A percentile compares a stretch with the other conserved stretches of the same genome.
phyloP scores from a whole-genome alignment of 169 alveolate species.

The Eimeria acervulina region DNA sequence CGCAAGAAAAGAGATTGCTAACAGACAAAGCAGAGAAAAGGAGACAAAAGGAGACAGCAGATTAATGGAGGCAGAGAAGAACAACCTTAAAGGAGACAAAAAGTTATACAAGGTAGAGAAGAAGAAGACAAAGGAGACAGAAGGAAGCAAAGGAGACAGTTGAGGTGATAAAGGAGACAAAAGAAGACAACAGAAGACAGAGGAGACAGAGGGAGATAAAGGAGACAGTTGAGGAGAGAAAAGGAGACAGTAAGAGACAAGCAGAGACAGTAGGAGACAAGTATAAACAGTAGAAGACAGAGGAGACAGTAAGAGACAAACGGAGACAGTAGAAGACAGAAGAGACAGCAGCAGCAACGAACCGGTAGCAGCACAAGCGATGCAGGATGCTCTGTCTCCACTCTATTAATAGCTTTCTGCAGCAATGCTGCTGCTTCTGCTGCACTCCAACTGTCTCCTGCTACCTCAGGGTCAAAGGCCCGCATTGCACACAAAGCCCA shows the following conservation, averaged over 20 bases:
- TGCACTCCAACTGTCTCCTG: neutral
- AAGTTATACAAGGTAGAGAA: neutral
- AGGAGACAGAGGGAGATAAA: neutral
- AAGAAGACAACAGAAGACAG: neutral
- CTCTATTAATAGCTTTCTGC: neutral
- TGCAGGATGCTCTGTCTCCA: neutral
- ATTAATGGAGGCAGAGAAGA: too few relatives aligned
- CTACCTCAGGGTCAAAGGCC: constrained; percentile 4
- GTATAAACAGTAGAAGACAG: neutral
- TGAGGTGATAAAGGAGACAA: neutral
- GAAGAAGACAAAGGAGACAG: neutral
- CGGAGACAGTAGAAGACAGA: neutral
- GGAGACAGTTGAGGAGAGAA: constrained; percentile 1
- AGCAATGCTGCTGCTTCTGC: neutral
- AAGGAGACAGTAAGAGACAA: neutral
- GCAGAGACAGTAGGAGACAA: too few relatives aligned
- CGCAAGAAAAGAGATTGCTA: too few relatives aligned
- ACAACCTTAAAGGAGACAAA: too few relatives aligned
- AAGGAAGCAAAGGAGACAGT: neutral
- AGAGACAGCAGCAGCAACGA: neutral
- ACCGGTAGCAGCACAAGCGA: constrained; percentile 31
- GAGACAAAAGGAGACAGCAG: too few relatives aligned
- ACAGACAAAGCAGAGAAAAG: too few relatives aligned
- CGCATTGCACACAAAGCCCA: constrained; percentile 11
- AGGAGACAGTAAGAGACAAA: neutral